Base-by-base conservation (phyloP, 768 basidiomycete genomes). In the Lyophyllum atratum region DNA sequence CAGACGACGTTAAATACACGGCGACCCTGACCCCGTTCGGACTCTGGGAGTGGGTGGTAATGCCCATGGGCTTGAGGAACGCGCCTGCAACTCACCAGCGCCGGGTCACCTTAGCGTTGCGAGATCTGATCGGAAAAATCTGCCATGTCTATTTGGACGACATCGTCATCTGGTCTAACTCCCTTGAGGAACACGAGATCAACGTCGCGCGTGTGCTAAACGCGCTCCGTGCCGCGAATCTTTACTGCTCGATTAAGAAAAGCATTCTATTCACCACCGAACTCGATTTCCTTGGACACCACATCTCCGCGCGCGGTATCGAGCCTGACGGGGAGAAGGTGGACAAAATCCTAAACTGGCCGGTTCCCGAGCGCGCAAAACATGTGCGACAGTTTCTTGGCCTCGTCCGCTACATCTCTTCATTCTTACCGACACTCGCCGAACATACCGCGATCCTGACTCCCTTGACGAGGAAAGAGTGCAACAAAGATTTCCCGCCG, bases 281-380 rank as follows among this genome's bases (percentile, higher is more conserved):
- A 12, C 65, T 79, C 12, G 65, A 70, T 0, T 66, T 67, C 11
- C 61, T 78, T 14, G 69, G 75, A 1, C 73, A 78, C 49, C 59
- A 69, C 9, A 75, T 78, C 47, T 67, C 76, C 0, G 66, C 70
- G 28, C 62, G 71, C 14, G 74, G 78, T 3, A 65, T 79, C 22
- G 14, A 56, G 56, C 29, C 63, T 0, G 58, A 62, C 33, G 31
- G 46, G 0, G 25, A 49, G 8, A 76, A 76, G 29, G 64, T 66
- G 1, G 56, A 64, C 0, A 43, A 54, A 0, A 71, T 77, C 9
- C 19, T 70, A 0, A 33, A 69, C 5, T 76, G 74, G 74, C 71
- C 69, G 10, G 24, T 49, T 2, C 25, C 14, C 3, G 15, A 33
- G 11, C 31, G 29, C 2, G 49, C 49, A 5, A 26, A 25, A n/a